Conservation (phyloP, 2,329 filamentous ascomycete genomes). For the Diaporthe sp. region DNA sequence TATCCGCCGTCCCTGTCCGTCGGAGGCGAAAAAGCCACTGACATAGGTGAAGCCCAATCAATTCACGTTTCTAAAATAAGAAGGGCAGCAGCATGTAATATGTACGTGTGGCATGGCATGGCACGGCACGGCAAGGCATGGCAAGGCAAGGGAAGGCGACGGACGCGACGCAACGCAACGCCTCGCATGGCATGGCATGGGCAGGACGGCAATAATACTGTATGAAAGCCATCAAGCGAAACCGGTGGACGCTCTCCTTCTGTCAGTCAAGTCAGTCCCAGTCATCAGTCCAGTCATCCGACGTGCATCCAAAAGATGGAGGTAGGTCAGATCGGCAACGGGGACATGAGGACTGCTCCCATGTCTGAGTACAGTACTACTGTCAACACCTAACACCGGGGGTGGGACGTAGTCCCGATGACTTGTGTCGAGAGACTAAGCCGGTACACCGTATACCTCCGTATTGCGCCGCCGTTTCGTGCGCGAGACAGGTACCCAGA, state of each 20-base stretch:
- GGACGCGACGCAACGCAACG: neutral
- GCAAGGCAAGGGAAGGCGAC: neutral
- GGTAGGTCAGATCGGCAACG: conserved; percentile 18
- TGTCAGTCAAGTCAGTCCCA: conserved; percentile 7
- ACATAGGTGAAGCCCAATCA: neutral
- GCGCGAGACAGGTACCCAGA: neutral
- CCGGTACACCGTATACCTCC: neutral
- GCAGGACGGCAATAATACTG: neutral
- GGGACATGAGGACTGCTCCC: neutral
- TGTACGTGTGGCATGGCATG: conserved; percentile 16
- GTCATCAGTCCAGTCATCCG: conserved; percentile 20
- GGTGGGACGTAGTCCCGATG: neutral
- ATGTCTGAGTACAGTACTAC: neutral
- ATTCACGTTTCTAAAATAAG: conserved; percentile 21
- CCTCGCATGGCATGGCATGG: conserved; percentile 12
- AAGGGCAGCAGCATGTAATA: conserved; percentile 16
- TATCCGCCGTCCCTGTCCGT: neutral
- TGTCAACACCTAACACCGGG: neutral
- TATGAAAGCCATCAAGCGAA: conserved; percentile 4
- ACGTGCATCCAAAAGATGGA: conserved; percentile 3
- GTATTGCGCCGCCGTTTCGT: accelerated
- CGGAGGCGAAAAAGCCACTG: conserved; percentile 4
- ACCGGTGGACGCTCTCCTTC: neutral
- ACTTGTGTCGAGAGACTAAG: neutral
- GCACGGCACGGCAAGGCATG: neutral